A percentile compares a stretch with the other conserved stretches of the same genome.
Conservation (phyloP, 2,329 filamentous ascomycete genomes). For the Aspergillus sp. region DNA sequence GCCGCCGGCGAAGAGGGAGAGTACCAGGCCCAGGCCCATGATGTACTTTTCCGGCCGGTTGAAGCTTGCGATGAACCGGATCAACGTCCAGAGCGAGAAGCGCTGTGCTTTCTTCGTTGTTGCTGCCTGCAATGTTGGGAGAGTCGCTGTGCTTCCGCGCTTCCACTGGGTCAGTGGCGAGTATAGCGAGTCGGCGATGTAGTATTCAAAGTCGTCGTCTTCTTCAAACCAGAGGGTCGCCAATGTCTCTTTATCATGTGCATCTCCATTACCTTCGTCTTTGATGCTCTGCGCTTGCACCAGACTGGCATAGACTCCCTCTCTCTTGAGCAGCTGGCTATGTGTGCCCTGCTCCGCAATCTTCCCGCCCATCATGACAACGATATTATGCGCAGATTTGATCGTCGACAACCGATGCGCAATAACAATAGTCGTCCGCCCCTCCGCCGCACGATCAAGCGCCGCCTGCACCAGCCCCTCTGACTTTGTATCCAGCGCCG, state of each 20-base stretch:
- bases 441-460: slow-evolving; percentile 71
- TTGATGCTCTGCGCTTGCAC: slow-evolving; percentile 71
- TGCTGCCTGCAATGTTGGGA: not conserved
- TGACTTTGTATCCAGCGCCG: slow-evolving; percentile 81
- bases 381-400: slow-evolving; percentile 47
- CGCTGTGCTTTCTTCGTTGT: slow-evolving; percentile 43
- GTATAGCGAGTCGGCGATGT: slow-evolving; percentile 18
- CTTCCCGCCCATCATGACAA: slow-evolving; percentile 79
- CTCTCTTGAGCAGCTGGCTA: slow-evolving; percentile 68
- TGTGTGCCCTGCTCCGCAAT: slow-evolving; percentile 89
- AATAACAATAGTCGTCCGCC: slow-evolving; percentile 39
- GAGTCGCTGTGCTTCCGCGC: not conserved
- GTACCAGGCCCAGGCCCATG: slow-evolving; percentile 73
- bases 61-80: slow-evolving; percentile 77
- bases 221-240: slow-evolving; percentile 21
- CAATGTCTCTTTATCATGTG: slow-evolving; percentile 9
- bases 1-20: slow-evolving; percentile 74
- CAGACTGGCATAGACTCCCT: slow-evolving; percentile 75
- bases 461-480: slow-evolving; percentile 86
- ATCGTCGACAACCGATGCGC: slow-evolving; percentile 50
- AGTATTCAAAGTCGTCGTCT: slow-evolving; percentile 9
- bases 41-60: slow-evolving; percentile 71
- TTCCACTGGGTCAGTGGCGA: slow-evolving; percentile 14
- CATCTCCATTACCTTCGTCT: slow-evolving; percentile 27
- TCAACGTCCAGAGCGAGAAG: slow-evolving; percentile 66